Base-by-base conservation (phyloP, 1,284 basidiomycete species). In the Malassezia cuniculi region DNA sequence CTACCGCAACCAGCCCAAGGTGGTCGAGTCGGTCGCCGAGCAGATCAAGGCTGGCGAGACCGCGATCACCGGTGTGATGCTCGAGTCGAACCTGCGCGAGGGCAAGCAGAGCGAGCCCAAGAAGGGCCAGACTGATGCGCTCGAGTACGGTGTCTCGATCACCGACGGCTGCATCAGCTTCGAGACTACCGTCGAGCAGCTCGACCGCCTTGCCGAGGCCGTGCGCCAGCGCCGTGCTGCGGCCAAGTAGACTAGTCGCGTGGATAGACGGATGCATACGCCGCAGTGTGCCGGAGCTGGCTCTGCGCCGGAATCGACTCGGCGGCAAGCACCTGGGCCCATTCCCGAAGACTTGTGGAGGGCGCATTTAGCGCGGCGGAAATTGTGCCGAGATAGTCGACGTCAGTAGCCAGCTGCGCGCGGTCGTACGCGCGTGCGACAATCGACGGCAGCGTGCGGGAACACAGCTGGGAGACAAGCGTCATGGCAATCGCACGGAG, bases 51-150 rank as follows among this genome's bases (percentile, higher is more conserved):
- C 75, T 6, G 87, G 86, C 31, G 78, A 86, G 54, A 75, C 70
- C 43, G 74, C 76, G 40, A 84, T 95, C 69, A 87, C 83, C 2
- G 89, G 90, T 47, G 84, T 94, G 52, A 94, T 95, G 89, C 78
- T 97, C 66, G 90, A 97, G 72, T 82, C 79, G 27, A 83, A 94
- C 69, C 78, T 95, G 69, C 80, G 82, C 61, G 81, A 66, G 48
- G 65, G 65, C 39, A 62, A 64, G 48, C 65, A 68, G 50, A 47
- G 54, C 31, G 60, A 64, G 47, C 65, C 65, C 18, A 62, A 66
- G 52, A 48, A 55, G 22, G 65, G 65, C 15, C 28, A 49, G 31
- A 48, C 49, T 11, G 50, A 56, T 27, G 50, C 52, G 29, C 49
- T 68, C 30, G 50, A 62, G 38, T 63, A 63, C 42, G 65, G 64